Conservation (phyloP, 78 protist species). For the Dictyostelium capitatum region DNA sequence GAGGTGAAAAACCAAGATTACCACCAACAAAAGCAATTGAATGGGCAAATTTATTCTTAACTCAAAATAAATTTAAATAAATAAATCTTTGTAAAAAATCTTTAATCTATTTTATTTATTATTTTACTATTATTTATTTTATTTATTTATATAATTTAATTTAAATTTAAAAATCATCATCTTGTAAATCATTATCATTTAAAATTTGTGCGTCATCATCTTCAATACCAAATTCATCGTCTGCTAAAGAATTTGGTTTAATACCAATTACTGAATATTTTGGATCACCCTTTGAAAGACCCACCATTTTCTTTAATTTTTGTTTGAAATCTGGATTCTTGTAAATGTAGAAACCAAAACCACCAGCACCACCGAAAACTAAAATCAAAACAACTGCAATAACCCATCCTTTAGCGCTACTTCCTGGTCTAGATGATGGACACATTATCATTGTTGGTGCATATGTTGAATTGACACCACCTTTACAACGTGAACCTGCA, state of each 20-base stretch:
- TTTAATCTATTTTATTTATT: too few species aligned
- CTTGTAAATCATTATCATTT: slow-evolving; percentile 67
- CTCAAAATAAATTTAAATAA: too few species aligned
- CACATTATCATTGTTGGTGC: slow-evolving; percentile 3
- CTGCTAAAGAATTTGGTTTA: slow-evolving; percentile 72
- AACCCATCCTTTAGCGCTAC: slow-evolving; percentile 50
- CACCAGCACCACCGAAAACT: background rate
- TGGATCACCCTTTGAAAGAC: slow-evolving; percentile 25
- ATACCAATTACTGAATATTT: slow-evolving; percentile 49
- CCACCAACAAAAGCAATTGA: too few species aligned
- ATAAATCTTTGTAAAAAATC: too few species aligned
- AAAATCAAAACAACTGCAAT: slow-evolving; percentile 33
- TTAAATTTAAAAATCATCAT: slow-evolving; percentile 20
- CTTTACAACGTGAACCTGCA: slow-evolving; percentile 35
- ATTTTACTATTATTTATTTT: too few species aligned
- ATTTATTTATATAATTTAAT: too few species aligned
- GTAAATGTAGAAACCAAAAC: slow-evolving; percentile 32
- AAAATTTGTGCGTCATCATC: slow-evolving; percentile 80
- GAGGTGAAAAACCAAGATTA: too few species aligned
- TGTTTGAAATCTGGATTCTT: slow-evolving; percentile 45
- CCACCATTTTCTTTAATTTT: slow-evolving; percentile 18
- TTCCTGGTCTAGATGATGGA: background rate
- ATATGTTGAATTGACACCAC: slow-evolving; percentile 15
- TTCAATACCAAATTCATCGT: slow-evolving; percentile 78
- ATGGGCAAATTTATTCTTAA: too few species aligned